A percentile compares a stretch with the other conserved stretches of the same genome.
Evolutionary conservation across 108 stramenopile species (phyloP).

Genomic region (Fragilariopsis cylindrus): DNA sequence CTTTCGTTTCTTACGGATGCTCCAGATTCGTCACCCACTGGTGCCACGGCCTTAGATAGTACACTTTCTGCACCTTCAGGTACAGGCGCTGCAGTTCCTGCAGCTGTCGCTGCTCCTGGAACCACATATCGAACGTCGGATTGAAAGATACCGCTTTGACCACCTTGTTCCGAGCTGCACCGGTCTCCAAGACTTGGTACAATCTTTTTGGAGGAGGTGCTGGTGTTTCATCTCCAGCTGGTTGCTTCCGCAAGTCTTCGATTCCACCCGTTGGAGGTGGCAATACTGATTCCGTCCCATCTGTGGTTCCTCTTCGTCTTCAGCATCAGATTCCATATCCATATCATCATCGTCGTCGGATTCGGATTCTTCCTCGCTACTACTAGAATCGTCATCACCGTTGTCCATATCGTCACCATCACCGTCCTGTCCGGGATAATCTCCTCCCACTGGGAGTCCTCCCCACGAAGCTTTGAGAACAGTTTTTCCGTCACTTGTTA

Average conservation of each 20-base stretch:
- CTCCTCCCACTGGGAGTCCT: slow-evolving; percentile 59
- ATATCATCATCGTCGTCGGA: slow-evolving; percentile 24
- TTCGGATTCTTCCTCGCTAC: slow-evolving; percentile 44
- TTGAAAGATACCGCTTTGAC: slow-evolving; percentile 63
- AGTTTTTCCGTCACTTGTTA: slow-evolving; percentile 80
- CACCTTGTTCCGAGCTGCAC: slow-evolving; percentile 37
- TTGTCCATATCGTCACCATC: slow-evolving; percentile 71
- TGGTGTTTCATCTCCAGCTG: slow-evolving; percentile 78
- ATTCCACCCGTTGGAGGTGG: slow-evolving; percentile 37
- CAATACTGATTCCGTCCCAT: slow-evolving; percentile 63
- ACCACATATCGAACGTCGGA: slow-evolving; percentile 77
- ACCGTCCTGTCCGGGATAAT: slow-evolving; percentile 53
- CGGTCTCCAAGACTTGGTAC: slow-evolving; percentile 73
- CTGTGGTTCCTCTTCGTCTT: slow-evolving; percentile 53
- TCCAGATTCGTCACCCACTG: slow-evolving; percentile 26
- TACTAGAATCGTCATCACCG: slow-evolving; percentile 74
- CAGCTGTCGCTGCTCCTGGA: slow-evolving; percentile 40
- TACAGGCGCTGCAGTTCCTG: slow-evolving; percentile 23
- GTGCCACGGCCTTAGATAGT: slow-evolving; percentile 63
- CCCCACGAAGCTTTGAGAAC: slow-evolving; percentile 79
- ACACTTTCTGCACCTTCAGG: slow-evolving; percentile 78
- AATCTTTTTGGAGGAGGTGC: slow-evolving; percentile 67
- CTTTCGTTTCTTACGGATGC: slow-evolving; percentile 53
- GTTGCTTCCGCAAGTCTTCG: slow-evolving; percentile 72
- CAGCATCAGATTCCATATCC: slow-evolving; percentile 52